Percentiles rank a stretch among this genome's conserved stretches.
Conservation (phyloP, 805 yeast genomes). For the Blastobotrys mokoenaii region DNA sequence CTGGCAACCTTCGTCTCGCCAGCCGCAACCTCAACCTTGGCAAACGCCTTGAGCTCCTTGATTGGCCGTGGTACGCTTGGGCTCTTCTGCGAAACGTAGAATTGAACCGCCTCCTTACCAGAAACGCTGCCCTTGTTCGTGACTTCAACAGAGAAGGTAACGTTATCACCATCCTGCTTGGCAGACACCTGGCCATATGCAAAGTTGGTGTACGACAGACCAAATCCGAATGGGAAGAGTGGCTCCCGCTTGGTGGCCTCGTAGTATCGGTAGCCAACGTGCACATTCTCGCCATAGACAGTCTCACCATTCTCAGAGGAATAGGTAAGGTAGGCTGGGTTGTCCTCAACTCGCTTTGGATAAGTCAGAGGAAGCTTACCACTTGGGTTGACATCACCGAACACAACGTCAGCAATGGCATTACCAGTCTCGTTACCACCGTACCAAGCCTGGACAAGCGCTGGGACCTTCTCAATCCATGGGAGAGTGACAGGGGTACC, state of each 20-base stretch:
- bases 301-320: conserved; percentile 44
- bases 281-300: conserved; percentile 58
- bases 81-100: conserved; percentile 34
- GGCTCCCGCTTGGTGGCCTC: conserved; percentile 43
- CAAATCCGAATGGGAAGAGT: conserved; percentile 53
- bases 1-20: conserved; percentile 34
- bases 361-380: conserved; percentile 51
- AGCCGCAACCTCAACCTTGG: conserved; percentile 37
- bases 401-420: conserved; percentile 50
- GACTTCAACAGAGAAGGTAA: conserved; percentile 32
- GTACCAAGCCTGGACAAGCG: conserved; percentile 46
- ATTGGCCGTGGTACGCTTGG: conserved; percentile 41
- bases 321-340: conserved; percentile 48
- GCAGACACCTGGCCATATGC: conserved; percentile 13
- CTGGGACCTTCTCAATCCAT: conserved; percentile 37
- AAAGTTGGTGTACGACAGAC: conserved; percentile 52
- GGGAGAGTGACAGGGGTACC: conserved; percentile 59
- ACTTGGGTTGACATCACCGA: conserved; percentile 52
- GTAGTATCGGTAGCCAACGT: conserved; percentile 54
- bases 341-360: conserved; percentile 45
- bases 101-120: conserved; percentile 48
- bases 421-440: conserved; percentile 54
- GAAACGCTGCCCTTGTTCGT: conserved; percentile 39
- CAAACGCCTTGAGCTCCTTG: conserved; percentile 52
- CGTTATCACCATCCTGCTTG: conserved; percentile 1